Base-by-base conservation (phyloP, 192 early-diverging fungal genomes). In the Paraglomus occultum region DNA sequence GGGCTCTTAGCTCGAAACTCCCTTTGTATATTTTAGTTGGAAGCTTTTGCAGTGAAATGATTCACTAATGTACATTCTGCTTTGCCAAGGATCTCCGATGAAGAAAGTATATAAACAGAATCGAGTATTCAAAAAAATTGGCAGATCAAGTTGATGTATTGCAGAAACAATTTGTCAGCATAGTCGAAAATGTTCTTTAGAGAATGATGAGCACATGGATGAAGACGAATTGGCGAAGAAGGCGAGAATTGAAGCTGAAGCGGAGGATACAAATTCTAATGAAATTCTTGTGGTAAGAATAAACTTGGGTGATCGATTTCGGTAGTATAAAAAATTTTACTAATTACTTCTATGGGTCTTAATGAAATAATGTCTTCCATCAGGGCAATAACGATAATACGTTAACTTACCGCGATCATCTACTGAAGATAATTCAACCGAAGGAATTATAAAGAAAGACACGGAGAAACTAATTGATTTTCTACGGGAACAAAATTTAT, bases 1-100 rank as follows among this genome's bases (percentile, higher is more conserved):
- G 61, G 17, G 61, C 61, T 63, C 44, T 63, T 63, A 46, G 61
- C 61, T 46, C 44, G 61, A 47, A 63, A 63, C 61, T 63, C 61
- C 61, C 61, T 63, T 63, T 46, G 44, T 7, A 63, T 6, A 63
- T 63, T 47, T 46, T 55, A 39, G 39, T 2, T 63, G 10, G 61
- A 7, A 63, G 43, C n/a, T 31, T 60, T n/a, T 60, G 6, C 1
- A 42, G 43, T 0, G 38, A 1, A 60, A 60, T 43, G 40, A 60
- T 60, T 60, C 43, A 60, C 7, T 59, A 59, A 59, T 40, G n/a
- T 40, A 59, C 43, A 42, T n/a, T 1, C 58, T 60, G 58, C n/a
- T n/a, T n/a, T n/a, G n/a, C n/a, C n/a, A n/a, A n/a, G n/a, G n/a
- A n/a, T n/a, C 58, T 18, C 39, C 58, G 22, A n/a, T 60, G 58